Base-by-base conservation (phyloP, 2,329 filamentous ascomycete genomes). In the Trichoderma koningii region DNA sequence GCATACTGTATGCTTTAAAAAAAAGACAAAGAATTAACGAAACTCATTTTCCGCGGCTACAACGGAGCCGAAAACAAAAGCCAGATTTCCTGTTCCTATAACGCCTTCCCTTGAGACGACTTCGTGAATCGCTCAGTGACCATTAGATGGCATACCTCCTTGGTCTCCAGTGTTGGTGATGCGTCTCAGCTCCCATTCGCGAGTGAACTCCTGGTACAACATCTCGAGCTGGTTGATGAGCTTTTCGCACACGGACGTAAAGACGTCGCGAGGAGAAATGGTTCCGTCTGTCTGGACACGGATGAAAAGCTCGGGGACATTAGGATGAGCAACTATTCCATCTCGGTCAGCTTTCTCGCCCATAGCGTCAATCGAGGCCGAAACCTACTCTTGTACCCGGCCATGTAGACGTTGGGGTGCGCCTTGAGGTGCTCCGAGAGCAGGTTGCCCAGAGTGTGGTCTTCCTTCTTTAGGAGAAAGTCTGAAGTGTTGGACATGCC, bases 381-480 rank as follows among this genome's bases (percentile, higher is more conserved):
- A 42, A 2, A 60, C 85, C 68, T 77, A 89, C 90, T 87, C 79
- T 96, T 96, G 83, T 99, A 99, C 14, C 90, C 95, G 66, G 93
- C 89, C 83, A 98, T 96, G 71, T 90, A 82, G 71, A 99, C 90
- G 75, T 96, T 89, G 19, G 87, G 85, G 72, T 92, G 90, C 76
- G 91, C 88, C 80, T 95, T 88, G 65, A 99, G 89, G 72, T 94
- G 91, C 73, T 92, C 89, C 55, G 90, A 86, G 64, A 99, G 85
- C 64, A 99, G 84, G 77, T 99, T 97, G 71, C 89, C 95, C 28
- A 99, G 86, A 1, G 94, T 97, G 79, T 97, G 94, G 72, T 99
- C 95, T 77, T 99, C 95, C 78, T 97, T 98, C 79, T 92, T 92
- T 79, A 99, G 88, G 66, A 92, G 88, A 81, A 99, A 99, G 78